Conservation (phyloP, 805 yeast genomes). For the Candida maltosa region DNA sequence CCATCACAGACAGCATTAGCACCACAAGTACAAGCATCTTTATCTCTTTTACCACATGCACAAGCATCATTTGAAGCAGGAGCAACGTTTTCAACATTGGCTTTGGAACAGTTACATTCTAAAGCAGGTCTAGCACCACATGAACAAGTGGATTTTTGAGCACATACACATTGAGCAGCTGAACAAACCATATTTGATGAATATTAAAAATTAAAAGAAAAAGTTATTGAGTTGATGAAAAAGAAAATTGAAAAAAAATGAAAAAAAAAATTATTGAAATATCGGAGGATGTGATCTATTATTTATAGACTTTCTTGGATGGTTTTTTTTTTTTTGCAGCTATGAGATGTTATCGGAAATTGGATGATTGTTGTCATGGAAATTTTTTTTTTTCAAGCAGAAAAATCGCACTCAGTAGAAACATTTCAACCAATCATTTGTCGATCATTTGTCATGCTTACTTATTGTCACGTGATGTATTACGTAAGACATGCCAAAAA, state of each 20-base stretch:
- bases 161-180: constrained; percentile 52
- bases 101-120: constrained; percentile 52
- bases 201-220: no score
- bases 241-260: no score
- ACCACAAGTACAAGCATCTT: constrained; percentile 56
- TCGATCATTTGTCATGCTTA: constrained; percentile 2
- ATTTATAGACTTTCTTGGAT: no score
- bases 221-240: no score
- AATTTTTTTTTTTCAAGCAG: neutral
- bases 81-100: constrained; percentile 47
- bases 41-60: constrained; percentile 57
- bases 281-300: no score
- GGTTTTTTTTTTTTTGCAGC: no score
- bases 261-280: no score
- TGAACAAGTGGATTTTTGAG: constrained; percentile 60
- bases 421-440: constrained; percentile 1
- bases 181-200: constrained; percentile 36
- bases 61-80: constrained; percentile 45
- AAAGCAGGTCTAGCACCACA: constrained; percentile 61
- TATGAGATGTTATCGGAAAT: no score
- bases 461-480: neutral
- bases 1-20: constrained; percentile 34
- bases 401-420: neutral
- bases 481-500: neutral
- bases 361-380: neutral